phyloP scores from a whole-genome alignment of 371 early-diverging fungal genomes.

The Apophysomyces elegans region DNA sequence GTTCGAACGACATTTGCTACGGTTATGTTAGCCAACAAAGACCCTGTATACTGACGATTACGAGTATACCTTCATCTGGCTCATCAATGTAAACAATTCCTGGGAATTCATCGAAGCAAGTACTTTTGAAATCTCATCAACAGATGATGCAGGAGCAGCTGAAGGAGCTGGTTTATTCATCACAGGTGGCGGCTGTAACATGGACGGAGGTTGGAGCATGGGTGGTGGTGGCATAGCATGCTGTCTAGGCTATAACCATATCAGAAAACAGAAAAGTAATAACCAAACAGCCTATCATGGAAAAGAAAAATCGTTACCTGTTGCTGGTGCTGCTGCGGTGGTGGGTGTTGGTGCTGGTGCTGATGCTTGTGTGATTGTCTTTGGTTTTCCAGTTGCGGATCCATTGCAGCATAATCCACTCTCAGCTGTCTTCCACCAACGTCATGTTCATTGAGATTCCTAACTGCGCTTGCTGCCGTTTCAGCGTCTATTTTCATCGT shows the following conservation, averaged over 20 bases:
- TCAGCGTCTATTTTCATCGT: constrained; percentile 60
- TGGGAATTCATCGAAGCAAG: constrained; percentile 71
- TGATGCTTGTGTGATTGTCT: constrained; percentile 27
- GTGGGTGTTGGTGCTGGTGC: constrained; percentile 38
- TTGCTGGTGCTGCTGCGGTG: constrained; percentile 25
- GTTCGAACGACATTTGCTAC: constrained; percentile 57
- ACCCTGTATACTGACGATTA: neutral
- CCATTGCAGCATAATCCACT: constrained; percentile 85
- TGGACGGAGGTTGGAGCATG: constrained; percentile 16
- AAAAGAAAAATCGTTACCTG: neutral
- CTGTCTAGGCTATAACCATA: neutral
- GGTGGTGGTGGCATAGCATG: constrained; percentile 21
- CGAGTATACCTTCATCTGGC: constrained; percentile 73
- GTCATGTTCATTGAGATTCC: constrained; percentile 84
- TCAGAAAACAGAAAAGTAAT: neutral
- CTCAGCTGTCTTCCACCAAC: constrained; percentile 81
- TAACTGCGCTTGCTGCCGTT: constrained; percentile 81
- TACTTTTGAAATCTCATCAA: constrained; percentile 65
- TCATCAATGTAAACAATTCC: constrained; percentile 74
- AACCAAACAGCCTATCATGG: neutral
- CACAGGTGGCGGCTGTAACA: constrained; percentile 20
- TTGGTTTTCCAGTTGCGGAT: constrained; percentile 36
- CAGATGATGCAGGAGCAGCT: constrained; percentile 28
- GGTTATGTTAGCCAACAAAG: neutral
- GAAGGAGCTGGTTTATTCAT: constrained; percentile 20